Base-by-base conservation (phyloP, 495 filamentous ascomycete species). In the Neurospora africana region DNA sequence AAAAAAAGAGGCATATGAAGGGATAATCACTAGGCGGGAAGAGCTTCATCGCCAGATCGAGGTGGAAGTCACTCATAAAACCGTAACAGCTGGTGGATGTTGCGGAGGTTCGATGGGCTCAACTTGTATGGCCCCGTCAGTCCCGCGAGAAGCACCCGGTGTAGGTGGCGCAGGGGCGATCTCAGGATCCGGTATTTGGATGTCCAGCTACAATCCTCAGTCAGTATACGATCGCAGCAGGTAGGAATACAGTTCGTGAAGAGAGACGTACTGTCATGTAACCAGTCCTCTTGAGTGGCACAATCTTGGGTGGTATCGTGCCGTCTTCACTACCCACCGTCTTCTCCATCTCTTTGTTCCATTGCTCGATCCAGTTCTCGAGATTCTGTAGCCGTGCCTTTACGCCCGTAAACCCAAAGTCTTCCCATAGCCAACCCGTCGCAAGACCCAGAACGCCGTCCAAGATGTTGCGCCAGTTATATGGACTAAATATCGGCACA, bases 391-490 rank as follows among this genome's bases (percentile, higher is more conserved):
- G 76, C 69, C 89, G 83, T n/a, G 83, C 79, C 80, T 97, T 97
- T 13, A 90, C 86, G 27, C 82, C 86, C 9, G 91, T 89, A 2
- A 90, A 84, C 2, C 93, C 93, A 33, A 95, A 61, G 77, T 98
- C 95, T 69, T 99, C 95, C 92, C 92, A 97, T 17, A 98, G 70
- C 93, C 93, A 99, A 21, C 93, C 89, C 4, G 95, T 98, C 36
- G 92, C 78, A 53, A 97, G 77, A 0, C 94, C 93, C 74, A 96
- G 72, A 7, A 92, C 78, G 5, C 87, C 88, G 77, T 98, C 94
- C 4, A 96, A 61, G 78, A 92, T 89, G 72, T 93, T 95, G 65
- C 91, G 84, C 78, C 82, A 82, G 44, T 78, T 81, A 79, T 87
- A 93, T 23, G 95, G 94, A 72, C 90, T 88, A 78, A 95, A 96